Evolutionary conservation across 164 flowering plant species (phyloP).

Genomic region (Litsea cubeba): DNA sequence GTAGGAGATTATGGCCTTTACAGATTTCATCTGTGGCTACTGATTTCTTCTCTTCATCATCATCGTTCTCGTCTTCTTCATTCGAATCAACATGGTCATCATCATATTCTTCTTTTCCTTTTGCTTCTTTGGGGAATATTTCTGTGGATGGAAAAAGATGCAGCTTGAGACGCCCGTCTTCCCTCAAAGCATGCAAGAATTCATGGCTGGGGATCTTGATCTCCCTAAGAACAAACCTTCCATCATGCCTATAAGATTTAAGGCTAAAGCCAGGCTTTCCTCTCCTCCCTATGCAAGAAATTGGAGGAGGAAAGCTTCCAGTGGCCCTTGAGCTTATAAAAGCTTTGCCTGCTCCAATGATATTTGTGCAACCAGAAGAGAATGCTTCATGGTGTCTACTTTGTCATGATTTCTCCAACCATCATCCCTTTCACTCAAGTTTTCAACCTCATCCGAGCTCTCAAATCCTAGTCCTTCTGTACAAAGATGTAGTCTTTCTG

Average conservation of each 20-base stretch:
- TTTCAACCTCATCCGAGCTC: conserved; percentile 69
- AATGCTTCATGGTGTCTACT: not conserved
- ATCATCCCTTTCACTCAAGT: conserved; percentile 15
- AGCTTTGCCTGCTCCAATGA: not conserved
- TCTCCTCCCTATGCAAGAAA: conserved; percentile 59
- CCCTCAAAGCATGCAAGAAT: conserved; percentile 59
- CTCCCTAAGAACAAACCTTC: conserved; percentile 73
- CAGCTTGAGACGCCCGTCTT: conserved; percentile 72
- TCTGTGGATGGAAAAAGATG: conserved; percentile 50
- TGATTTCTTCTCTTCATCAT: conserved; percentile 1
- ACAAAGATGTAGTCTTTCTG: conserved; percentile 56
- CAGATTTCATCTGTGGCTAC: not conserved
- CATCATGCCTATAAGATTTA: conserved; percentile 51
- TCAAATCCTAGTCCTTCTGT: conserved; percentile 84
- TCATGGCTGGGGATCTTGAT: conserved; percentile 63
- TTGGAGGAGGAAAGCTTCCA: conserved; percentile 73
- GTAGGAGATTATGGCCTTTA: not conserved
- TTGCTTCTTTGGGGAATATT: conserved; percentile 19
- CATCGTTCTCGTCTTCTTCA: not conserved
- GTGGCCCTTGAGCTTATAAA: conserved; percentile 24
- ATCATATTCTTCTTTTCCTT: conserved; percentile 18
- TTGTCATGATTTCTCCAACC: not conserved
- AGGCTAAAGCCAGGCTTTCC: conserved; percentile 75
- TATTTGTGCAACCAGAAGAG: not conserved
- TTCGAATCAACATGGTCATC: not conserved